Evolutionary conservation across 2,329 filamentous ascomycete genomes (phyloP), one percentile per base, ranked within the genome.

Genomic region (Diaporthe sp.): DNA sequence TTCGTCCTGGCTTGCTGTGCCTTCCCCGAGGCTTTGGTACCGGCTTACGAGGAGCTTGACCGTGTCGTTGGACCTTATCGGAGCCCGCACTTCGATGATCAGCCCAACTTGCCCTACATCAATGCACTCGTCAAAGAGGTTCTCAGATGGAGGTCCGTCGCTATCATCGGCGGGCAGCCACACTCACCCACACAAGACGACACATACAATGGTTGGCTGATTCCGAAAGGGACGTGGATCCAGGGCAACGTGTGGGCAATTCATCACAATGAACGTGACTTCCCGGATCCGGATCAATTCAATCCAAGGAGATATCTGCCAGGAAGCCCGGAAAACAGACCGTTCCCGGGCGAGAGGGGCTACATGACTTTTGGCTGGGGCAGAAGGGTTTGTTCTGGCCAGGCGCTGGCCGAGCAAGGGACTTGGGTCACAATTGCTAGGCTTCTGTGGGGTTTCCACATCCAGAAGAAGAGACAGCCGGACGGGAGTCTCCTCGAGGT

Each of bases 331-430:
- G 80, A 85, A 74, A 79, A 77, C 51, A 83, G 87, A 5, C 87
- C 87, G 0, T 89, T 89, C 75, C 87, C 87, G 0, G 83, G 84
- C 13, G 87, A 88, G 76, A 84, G 82, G 69, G 86, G 87, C 0
- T 88, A 89, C 79, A 89, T 89, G 86, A 88, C 88, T 2, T 90
- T 90, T 78, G 89, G 89, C 37, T 90, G 88, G 87, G 89, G 89
- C 9, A 84, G 89, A 4, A 81, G 89, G 8, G 87, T 89, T 4
- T 91, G 89, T 79, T 86, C 85, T 59, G 89, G 89, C 1, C 86
- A 89, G 79, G 87, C 85, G 3, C 82, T 92, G 25, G 90, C 90
- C 2, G 90, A 92, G 81, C 89, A 91, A 79, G 89, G 90, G 8
- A 89, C 89, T 0, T 92, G 89, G 85, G 87, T 92, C 78, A 90